Evolutionary conservation across 768 basidiomycete species (phyloP).

Genomic region (Panellus pusillus): DNA sequence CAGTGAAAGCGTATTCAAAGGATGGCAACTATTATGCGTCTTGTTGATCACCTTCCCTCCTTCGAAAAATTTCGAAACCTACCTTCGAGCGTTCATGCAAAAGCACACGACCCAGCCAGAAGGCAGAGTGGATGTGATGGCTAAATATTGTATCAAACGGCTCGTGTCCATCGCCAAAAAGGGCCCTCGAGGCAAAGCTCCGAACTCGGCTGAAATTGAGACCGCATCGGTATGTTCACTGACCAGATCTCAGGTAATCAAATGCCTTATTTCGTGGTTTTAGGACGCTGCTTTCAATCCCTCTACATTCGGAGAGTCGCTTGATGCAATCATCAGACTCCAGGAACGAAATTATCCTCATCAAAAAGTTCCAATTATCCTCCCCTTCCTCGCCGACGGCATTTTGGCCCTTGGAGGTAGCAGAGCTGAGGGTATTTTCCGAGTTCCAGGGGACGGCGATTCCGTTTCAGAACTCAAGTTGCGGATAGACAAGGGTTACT

Average conservation of each 20-base stretch:
- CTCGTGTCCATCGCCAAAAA: conserved; percentile 74
- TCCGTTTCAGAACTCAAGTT: conserved; percentile 85
- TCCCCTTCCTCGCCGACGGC: conserved; percentile 91
- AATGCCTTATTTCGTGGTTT: conserved; percentile 10
- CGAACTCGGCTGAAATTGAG: conserved; percentile 84
- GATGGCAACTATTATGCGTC: conserved; percentile 92
- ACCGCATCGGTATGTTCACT: conserved; percentile 68
- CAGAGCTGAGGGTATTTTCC: conserved; percentile 88
- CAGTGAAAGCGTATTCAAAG: conserved; percentile 85
- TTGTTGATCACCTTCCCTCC: conserved; percentile 90
- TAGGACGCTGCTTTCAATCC: conserved; percentile 94
- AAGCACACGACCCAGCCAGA: conserved; percentile 65
- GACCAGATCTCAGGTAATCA: background rate
- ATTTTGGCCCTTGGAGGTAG: conserved; percentile 87
- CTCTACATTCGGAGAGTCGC: conserved; percentile 88
- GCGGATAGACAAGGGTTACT: conserved; percentile 88
- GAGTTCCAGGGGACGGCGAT: conserved; percentile 89
- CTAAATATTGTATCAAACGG: conserved; percentile 85
- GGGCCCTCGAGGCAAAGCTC: conserved; percentile 84
- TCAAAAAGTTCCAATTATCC: conserved; percentile 86
- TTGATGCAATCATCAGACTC: conserved; percentile 79
- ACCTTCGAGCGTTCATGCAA: conserved; percentile 78
- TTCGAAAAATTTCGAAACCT: conserved; percentile 88
- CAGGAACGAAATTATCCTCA: conserved; percentile 86
- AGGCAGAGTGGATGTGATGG: conserved; percentile 85